Percentiles rank a stretch among this genome's conserved stretches.
These are phyloP conservation scores for Pseudonitzschia pungens DNA, from an alignment of 108 stramenopile species.

Conservation along the genomic window DNA sequence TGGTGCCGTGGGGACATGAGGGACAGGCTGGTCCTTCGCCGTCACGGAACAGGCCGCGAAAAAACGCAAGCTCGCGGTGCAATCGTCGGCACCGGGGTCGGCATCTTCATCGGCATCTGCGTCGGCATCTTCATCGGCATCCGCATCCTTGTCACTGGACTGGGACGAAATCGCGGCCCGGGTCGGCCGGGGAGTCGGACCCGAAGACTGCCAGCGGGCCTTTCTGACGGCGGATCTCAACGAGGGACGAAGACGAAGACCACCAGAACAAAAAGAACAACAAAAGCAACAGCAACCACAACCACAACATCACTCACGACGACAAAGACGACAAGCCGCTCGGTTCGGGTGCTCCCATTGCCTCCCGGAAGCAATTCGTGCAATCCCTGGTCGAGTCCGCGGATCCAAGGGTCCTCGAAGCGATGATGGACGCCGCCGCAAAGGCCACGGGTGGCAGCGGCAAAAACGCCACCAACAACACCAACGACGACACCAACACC, in stretches of 20 bases:
- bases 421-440: conserved; percentile 55
- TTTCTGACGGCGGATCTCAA: conserved; percentile 53
- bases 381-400: conserved; percentile 50
- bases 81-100: not conserved
- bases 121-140: not conserved
- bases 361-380: conserved; percentile 19
- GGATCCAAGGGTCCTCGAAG: conserved; percentile 47
- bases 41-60: conserved; percentile 45
- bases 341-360: not conserved
- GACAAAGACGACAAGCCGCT: not conserved
- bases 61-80: conserved; percentile 22
- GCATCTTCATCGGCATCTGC: not conserved
- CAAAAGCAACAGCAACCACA: too few species aligned
- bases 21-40: conserved; percentile 32
- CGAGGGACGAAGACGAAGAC: not conserved
- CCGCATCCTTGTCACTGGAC: conserved; percentile 31
- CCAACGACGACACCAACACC: too few species aligned
- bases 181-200: conserved; percentile 54
- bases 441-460: conserved; percentile 37
- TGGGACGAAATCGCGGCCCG: conserved; percentile 66
- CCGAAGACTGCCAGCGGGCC: conserved; percentile 62
- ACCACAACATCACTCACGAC: too few species aligned
- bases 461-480: too few species aligned
- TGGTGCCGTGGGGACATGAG: conserved; percentile 16
- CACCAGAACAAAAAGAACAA: not conserved